phyloP scores from a whole-genome alignment of 1,284 basidiomycete species.

The Ustilago bromivora region DNA sequence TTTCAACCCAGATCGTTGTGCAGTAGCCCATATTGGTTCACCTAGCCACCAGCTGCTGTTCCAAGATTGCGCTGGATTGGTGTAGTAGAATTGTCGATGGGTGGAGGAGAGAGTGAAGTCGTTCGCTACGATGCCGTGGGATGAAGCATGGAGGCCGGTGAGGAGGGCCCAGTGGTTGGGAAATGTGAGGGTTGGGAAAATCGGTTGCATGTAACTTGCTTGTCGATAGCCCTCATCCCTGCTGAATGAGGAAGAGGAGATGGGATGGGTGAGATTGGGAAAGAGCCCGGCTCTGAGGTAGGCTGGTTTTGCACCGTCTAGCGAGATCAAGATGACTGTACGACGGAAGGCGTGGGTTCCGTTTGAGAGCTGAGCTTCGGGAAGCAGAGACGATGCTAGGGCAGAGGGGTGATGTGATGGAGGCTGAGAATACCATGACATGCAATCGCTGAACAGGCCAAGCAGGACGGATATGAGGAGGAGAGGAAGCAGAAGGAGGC shows the following conservation, averaged over 20 bases:
- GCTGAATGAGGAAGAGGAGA: constrained; percentile 1
- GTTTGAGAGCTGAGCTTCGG: constrained; percentile 28
- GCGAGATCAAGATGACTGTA: constrained; percentile 85
- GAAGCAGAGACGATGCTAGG: constrained; percentile 11
- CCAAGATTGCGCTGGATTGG: constrained; percentile 46
- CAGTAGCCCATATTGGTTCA: constrained; percentile 52
- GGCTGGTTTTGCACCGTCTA: constrained; percentile 87
- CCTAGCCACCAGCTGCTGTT: constrained; percentile 51
- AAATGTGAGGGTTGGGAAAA: constrained; percentile 91
- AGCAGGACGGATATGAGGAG: constrained; percentile 13
- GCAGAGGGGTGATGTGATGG: background rate
- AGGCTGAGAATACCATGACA: background rate
- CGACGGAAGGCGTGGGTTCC: constrained; percentile 64
- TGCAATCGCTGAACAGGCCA: constrained; percentile 6
- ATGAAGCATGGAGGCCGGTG: constrained; percentile 70
- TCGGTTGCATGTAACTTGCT: constrained; percentile 75
- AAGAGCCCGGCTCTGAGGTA: constrained; percentile 85
- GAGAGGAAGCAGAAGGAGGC: constrained; percentile 8
- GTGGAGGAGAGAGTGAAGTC: constrained; percentile 75
- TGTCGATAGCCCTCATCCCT: background rate
- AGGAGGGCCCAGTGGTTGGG: constrained; percentile 72
- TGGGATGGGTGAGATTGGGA: constrained; percentile 74
- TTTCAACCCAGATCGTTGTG: constrained; percentile 30
- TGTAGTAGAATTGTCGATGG: constrained; percentile 52
- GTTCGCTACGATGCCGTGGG: constrained; percentile 88